Conservation (phyloP, 331 rosid genomes). For the Malus hybrid region DNA sequence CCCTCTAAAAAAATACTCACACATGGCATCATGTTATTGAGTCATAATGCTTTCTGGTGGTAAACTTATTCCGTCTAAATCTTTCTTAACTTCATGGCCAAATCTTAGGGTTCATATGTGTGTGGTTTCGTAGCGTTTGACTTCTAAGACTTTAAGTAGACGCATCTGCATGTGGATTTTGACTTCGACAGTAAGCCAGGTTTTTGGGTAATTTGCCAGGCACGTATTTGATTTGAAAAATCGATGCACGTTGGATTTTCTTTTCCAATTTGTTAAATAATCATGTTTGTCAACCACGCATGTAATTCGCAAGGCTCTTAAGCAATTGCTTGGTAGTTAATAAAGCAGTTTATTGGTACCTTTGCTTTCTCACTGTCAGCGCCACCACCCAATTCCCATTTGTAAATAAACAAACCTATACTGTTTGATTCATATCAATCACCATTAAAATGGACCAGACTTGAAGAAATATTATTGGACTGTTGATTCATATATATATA, state of each 20-base stretch:
- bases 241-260: not conserved
- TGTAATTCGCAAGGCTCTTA: not conserved
- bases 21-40: too few relatives aligned
- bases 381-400: not conserved
- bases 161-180: conserved; percentile 6
- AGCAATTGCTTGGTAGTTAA: not conserved
- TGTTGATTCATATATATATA: too few relatives aligned
- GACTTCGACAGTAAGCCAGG: conserved; percentile 17
- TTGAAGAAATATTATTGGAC: too few relatives aligned
- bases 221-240: conserved; percentile 13
- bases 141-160: conserved; percentile 2
- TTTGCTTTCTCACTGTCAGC: not conserved
- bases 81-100: too few relatives aligned
- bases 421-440: too few relatives aligned
- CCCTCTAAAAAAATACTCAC: too few relatives aligned
- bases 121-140: not conserved
- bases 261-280: not conserved
- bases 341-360: not conserved
- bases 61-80: too few relatives aligned
- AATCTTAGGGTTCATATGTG: not conserved
- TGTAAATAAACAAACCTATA: not conserved
- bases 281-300: not conserved
- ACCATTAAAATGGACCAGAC: too few relatives aligned
- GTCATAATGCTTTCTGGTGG: too few relatives aligned
- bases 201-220: conserved; percentile 22